Conservation (phyloP, 495 filamentous ascomycete species). For the Echria macrotheca region DNA sequence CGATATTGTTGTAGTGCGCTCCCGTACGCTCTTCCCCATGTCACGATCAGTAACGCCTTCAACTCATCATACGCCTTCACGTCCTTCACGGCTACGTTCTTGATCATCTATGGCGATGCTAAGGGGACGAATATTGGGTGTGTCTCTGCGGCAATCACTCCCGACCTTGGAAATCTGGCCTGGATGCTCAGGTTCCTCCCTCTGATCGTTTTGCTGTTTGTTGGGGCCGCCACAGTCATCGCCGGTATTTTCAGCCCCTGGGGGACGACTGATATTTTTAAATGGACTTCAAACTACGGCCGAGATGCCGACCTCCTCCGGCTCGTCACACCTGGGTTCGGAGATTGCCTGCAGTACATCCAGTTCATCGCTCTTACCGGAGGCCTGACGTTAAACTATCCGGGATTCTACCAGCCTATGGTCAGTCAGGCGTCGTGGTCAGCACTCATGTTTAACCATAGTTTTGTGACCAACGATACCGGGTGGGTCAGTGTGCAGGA, state of each 20-base stretch:
- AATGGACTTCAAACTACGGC: constrained; percentile 94
- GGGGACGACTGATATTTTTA: constrained; percentile 83
- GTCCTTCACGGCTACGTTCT: constrained; percentile 64
- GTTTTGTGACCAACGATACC: constrained; percentile 64
- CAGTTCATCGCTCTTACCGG: constrained; percentile 90
- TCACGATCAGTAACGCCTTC: constrained; percentile 73
- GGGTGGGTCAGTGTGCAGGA: constrained; percentile 65
- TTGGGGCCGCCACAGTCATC: constrained; percentile 72
- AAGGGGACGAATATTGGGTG: constrained; percentile 64
- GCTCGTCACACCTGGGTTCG: constrained; percentile 91
- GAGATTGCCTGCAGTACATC: constrained; percentile 94
- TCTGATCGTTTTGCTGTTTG: constrained; percentile 67
- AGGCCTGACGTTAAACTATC: constrained; percentile 78
- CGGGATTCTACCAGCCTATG: constrained; percentile 89
- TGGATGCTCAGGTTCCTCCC: constrained; percentile 74
- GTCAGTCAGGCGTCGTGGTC: constrained; percentile 86
- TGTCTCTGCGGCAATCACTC: constrained; percentile 73
- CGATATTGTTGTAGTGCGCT: constrained; percentile 15
- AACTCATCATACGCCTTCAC: constrained; percentile 77
- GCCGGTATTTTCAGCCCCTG: constrained; percentile 89
- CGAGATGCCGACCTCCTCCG: constrained; percentile 88
- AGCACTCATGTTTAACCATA: constrained; percentile 85
- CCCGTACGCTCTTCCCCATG: constrained; percentile 40
- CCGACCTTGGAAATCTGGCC: constrained; percentile 59
- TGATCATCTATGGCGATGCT: constrained; percentile 67